phyloP scores from a whole-genome alignment of 176 grass and related monocot genomes.

The Luzula sylvatica region DNA sequence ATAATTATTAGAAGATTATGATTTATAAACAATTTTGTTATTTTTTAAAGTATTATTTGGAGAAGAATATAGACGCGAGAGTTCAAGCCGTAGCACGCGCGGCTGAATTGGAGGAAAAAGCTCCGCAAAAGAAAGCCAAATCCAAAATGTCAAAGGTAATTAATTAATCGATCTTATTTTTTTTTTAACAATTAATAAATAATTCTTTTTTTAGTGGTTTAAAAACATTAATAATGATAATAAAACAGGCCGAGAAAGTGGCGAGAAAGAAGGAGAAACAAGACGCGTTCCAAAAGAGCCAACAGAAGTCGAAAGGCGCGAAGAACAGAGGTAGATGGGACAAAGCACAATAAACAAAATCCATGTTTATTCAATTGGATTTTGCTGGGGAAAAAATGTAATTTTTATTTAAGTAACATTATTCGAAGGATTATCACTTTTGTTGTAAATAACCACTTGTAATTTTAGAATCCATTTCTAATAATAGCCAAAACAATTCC shows the following conservation, averaged over 20 bases:
- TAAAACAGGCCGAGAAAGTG: conserved; percentile 66
- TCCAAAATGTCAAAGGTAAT: conserved; percentile 98
- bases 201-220: too few relatives aligned
- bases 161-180: not conserved
- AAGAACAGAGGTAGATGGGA: conserved; percentile 89
- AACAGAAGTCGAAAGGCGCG: conserved; percentile 63
- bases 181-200: not conserved
- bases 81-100: conserved; percentile 71
- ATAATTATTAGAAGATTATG: conserved; percentile 7
- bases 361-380: too few relatives aligned
- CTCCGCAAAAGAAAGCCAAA: conserved; percentile 85
- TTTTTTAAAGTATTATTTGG: conserved; percentile 82
- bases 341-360: conserved; percentile 16
- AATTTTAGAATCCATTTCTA: too few relatives aligned
- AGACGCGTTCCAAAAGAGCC: conserved; percentile 81
- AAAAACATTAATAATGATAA: too few relatives aligned
- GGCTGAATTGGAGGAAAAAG: conserved; percentile 79
- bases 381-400: too few relatives aligned
- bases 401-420: too few relatives aligned
- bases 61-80: conserved; percentile 95
- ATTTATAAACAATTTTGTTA: conserved; percentile 1
- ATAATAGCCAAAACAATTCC: too few relatives aligned
- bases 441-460: too few relatives aligned
- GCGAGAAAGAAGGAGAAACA: conserved; percentile 86
- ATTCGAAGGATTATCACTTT: too few relatives aligned